Conservation (phyloP, 345 rosid species). For the Hirschfeldia incana region DNA sequence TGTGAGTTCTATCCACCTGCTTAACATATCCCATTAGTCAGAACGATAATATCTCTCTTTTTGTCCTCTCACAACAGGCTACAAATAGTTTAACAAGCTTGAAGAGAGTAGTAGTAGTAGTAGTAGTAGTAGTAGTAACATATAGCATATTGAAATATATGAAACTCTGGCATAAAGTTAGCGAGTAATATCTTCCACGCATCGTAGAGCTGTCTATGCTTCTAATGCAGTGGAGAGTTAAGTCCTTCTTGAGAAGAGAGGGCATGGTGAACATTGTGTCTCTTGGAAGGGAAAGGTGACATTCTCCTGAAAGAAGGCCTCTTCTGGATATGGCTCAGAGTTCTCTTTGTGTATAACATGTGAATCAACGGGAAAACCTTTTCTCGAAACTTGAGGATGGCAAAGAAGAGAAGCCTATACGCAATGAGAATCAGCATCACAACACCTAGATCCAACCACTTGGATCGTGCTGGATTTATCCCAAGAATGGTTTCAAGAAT, state of each 20-base stretch:
- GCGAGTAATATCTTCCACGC: background rate
- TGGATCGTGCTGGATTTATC: conserved; percentile 50
- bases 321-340: conserved; percentile 58
- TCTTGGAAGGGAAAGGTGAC: conserved; percentile 48
- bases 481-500: conserved; percentile 59
- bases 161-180: conserved; percentile 17
- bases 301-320: conserved; percentile 75
- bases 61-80: conserved; percentile 10
- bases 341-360: conserved; percentile 57
- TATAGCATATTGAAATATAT: conserved; percentile 17
- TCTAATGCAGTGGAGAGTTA: conserved; percentile 62
- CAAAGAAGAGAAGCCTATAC: conserved; percentile 68
- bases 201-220: conserved; percentile 2
- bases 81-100: conserved; percentile 14
- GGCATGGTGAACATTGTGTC: conserved; percentile 54
- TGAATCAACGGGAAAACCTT: conserved; percentile 63
- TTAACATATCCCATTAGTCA: conserved; percentile 2
- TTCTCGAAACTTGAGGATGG: conserved; percentile 76
- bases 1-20: background rate
- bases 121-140: conserved; percentile 11
- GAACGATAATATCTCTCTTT: conserved; percentile 8
- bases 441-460: conserved; percentile 83
- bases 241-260: conserved; percentile 91
- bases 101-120: conserved; percentile 3
- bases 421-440: conserved; percentile 59